Evolutionary conservation across 2,329 filamentous ascomycete species (phyloP).

Genomic region (Penicillium polonicum): DNA sequence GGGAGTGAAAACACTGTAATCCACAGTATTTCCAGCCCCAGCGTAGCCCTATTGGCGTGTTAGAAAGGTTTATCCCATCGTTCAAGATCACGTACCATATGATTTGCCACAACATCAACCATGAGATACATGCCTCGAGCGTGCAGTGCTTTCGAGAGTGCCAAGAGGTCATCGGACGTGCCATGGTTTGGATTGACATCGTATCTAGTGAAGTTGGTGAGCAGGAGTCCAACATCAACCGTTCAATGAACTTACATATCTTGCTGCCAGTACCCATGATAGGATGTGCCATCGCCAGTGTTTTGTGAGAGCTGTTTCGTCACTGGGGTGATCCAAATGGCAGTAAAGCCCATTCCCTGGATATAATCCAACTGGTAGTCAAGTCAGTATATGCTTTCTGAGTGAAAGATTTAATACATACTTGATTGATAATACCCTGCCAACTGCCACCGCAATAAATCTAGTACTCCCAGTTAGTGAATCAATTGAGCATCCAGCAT

Average conservation of each 20-base stretch:
- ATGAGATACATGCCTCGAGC: conserved; percentile 59
- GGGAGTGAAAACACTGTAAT: conserved; percentile 54
- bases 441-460: conserved; percentile 47
- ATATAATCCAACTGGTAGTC: conserved; percentile 49
- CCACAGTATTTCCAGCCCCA: conserved; percentile 49
- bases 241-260: conserved; percentile 36
- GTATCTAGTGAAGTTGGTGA: conserved; percentile 32
- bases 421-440: conserved; percentile 45
- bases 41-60: conserved; percentile 38
- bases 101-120: conserved; percentile 56
- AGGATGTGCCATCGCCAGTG: conserved; percentile 46
- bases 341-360: conserved; percentile 50
- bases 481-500: neutral
- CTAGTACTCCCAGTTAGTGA: conserved; percentile 44
- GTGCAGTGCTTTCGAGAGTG: conserved; percentile 57
- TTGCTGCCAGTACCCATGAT: conserved; percentile 54
- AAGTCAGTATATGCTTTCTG: neutral
- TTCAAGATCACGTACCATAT: conserved; percentile 13
- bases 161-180: conserved; percentile 58
- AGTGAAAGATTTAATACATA: conserved; percentile 23
- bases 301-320: conserved; percentile 38
- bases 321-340: conserved; percentile 51
- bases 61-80: conserved; percentile 13
- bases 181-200: conserved; percentile 60
- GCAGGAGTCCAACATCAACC: conserved; percentile 50